Evolutionary conservation across 495 filamentous ascomycete genomes (phyloP), one percentile per base, ranked within the genome.

Genomic region (Parathielavia appendiculata): DNA sequence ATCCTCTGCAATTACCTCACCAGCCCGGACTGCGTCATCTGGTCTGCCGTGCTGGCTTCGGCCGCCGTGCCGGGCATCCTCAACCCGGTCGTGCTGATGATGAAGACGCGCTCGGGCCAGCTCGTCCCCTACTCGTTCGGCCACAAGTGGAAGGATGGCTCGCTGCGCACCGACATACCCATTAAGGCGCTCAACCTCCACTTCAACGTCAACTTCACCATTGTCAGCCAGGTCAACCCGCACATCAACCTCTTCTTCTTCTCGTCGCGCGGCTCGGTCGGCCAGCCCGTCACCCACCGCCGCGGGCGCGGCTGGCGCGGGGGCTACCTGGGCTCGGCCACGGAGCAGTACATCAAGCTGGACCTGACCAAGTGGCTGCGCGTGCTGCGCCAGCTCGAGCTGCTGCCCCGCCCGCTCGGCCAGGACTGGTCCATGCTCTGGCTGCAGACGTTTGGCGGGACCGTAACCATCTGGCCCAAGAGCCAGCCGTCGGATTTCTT

Each of bases 241-340:
- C 93, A 97, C 69, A 88, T 98, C 72, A 97, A 95, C 64, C 82
- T 97, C 17, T 97, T 98, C 79, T 97, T 98, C 78, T 98, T 97
- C 77, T 92, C 88, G 34, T 92, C 91, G 4, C 83, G 95, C 38
- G 93, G 93, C 14, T 84, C 86, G 1, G 91, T 97, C 43, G 93
- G 93, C 35, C 84, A 89, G 23, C 93, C 93, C 26, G 93, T 98
- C 36, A 97, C 93, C 0, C 93, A 98, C 70, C 88, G 93, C 45
- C 86, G 83, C 58, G 93, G 93, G 8, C 88, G 92, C 38, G 93
- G 93, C 52, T 98, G 93, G 93, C 86, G 93, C 35, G 93, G 93
- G 39, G 93, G 93, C 4, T 98, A 92, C 74, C 78, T 97, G 1
- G 92, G 92, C 23, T 87, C 83, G n/a, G 92, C 93, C 0, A 79